Evolutionary conservation across 2,329 filamentous ascomycete species (phyloP).

Genomic region (Ophiosphaerella korrae): DNA sequence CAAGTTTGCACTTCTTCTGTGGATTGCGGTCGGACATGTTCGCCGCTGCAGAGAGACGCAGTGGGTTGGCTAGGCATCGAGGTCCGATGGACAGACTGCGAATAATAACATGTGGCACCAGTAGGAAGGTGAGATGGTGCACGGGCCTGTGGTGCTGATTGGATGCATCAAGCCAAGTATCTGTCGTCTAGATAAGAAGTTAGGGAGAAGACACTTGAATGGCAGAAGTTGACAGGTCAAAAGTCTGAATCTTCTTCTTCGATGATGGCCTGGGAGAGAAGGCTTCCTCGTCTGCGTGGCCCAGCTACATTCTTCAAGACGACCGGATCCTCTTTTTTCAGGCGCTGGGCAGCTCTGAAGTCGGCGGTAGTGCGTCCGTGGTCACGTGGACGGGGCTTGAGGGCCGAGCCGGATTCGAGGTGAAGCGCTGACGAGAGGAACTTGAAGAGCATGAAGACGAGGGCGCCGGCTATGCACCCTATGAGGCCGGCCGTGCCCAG

Average conservation of each 20-base stretch:
- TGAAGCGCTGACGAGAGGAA: constrained; percentile 57
- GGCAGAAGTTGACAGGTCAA: constrained; percentile 23
- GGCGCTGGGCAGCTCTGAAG: constrained; percentile 35
- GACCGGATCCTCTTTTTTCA: constrained; percentile 25
- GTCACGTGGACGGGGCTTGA: constrained; percentile 8
- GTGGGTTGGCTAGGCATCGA: too few relatives aligned
- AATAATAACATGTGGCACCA: too few relatives aligned
- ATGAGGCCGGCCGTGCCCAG: constrained; percentile 70
- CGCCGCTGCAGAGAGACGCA: too few relatives aligned
- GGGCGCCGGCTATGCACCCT: constrained; percentile 66
- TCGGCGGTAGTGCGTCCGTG: constrained; percentile 33
- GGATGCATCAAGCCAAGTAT: too few relatives aligned
- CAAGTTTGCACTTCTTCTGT: too few relatives aligned
- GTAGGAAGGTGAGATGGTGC: neutral
- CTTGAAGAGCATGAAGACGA: constrained; percentile 63
- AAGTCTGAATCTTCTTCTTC: constrained; percentile 69
- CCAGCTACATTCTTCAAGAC: constrained; percentile 38
- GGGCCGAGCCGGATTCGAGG: constrained; percentile 42
- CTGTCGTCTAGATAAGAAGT: too few relatives aligned
- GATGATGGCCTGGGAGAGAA: constrained; percentile 70
- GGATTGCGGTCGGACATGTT: too few relatives aligned
- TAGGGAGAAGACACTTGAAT: too few relatives aligned
- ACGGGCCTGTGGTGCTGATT: neutral
- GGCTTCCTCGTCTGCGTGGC: constrained; percentile 45
- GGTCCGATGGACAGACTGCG: too few relatives aligned